Conservation (phyloP, 257 asterid species). For the Parsonsia alboflavescens region DNA sequence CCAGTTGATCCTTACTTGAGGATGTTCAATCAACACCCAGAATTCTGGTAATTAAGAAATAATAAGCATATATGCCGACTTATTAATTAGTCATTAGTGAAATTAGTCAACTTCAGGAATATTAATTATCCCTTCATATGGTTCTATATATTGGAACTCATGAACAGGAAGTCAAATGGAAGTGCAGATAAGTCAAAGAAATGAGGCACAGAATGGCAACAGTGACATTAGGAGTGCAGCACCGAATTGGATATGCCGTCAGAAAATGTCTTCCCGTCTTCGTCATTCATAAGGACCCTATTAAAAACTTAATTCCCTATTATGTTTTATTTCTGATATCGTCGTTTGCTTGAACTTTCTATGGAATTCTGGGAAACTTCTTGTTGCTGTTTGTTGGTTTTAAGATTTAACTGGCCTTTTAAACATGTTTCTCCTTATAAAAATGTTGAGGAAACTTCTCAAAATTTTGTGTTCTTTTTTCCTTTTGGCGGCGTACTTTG, state of each 20-base stretch:
- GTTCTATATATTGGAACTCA: neutral
- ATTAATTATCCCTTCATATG: neutral
- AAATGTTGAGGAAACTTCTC: neutral
- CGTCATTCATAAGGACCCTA: neutral
- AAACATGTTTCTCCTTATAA: neutral
- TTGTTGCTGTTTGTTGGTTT: neutral
- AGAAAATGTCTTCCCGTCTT: neutral
- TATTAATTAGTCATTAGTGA: too few species aligned
- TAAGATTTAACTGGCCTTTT: neutral
- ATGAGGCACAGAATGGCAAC: neutral
- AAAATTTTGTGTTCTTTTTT: neutral
- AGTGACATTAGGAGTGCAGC: neutral
- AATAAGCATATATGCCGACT: too few species aligned
- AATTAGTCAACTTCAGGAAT: too few species aligned
- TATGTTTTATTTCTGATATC: neutral
- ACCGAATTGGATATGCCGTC: neutral
- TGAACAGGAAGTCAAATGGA: neutral
- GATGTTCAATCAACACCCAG: neutral
- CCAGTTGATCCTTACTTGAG: conserved; percentile 15
- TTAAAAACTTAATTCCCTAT: neutral
- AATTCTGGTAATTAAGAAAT: neutral
- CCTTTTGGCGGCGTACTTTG: neutral
- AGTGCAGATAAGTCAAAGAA: neutral
- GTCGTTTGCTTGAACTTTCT: neutral
- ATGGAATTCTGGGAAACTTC: neutral